phyloP scores from a whole-genome alignment of 2,329 filamentous ascomycete species.

The Epichloe glyceriae region DNA sequence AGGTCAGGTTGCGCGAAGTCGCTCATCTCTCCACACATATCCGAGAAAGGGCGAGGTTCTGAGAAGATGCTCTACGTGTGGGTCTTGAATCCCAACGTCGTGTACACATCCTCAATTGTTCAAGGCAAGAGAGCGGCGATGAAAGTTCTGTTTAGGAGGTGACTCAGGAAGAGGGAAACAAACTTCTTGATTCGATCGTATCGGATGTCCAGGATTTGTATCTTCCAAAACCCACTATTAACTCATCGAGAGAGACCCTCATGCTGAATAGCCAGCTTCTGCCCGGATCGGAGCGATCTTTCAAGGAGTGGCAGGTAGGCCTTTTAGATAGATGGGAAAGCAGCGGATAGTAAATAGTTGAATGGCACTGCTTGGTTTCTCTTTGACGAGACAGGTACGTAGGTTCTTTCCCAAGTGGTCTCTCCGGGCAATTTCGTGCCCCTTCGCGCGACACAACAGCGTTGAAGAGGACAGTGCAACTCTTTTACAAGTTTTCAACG shows the following conservation, averaged over 20 bases:
- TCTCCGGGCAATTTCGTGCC: background rate
- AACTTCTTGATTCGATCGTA: conserved; percentile 35
- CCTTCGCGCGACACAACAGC: conserved; percentile 14
- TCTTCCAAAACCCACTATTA: conserved; percentile 38
- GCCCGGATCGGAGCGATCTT: conserved; percentile 41
- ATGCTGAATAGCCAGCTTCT: conserved; percentile 35
- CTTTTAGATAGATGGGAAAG: conserved; percentile 34
- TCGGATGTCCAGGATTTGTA: conserved; percentile 47
- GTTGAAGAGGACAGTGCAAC: conserved; percentile 30
- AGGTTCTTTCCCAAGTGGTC: background rate
- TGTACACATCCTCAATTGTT: conserved; percentile 32
- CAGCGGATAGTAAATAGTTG: background rate
- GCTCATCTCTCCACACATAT: conserved; percentile 28
- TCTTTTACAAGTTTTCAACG: conserved; percentile 61
- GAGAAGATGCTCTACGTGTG: conserved; percentile 32
- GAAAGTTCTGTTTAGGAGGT: conserved; percentile 40
- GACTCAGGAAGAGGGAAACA: conserved; percentile 28
- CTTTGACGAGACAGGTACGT: no score
- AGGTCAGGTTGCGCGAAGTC: conserved; percentile 47
- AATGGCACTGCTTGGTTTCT: no score
- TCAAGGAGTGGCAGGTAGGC: conserved; percentile 56
- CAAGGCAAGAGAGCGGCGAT: conserved; percentile 26
- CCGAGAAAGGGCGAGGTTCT: conserved; percentile 1
- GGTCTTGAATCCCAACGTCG: conserved; percentile 43
- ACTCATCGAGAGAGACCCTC: conserved; percentile 30